phyloP scores from a whole-genome alignment of 2,329 filamentous ascomycete genomes.

The Cercospora sp. region DNA sequence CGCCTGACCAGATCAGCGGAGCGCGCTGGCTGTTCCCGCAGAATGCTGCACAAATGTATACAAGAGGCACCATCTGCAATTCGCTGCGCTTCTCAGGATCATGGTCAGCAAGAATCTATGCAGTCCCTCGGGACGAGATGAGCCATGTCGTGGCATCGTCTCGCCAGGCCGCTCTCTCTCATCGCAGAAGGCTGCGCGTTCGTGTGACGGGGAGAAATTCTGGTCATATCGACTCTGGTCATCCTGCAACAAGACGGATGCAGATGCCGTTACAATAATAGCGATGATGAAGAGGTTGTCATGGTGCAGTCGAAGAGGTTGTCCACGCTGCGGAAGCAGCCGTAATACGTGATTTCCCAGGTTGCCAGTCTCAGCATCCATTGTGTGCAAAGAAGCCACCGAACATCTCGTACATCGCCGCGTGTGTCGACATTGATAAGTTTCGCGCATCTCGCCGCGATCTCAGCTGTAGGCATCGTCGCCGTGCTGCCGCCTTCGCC shows the following conservation, averaged over 20 bases:
- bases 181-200: background rate
- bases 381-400: background rate
- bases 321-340: background rate
- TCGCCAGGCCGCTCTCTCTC: background rate
- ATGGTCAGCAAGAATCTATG: background rate
- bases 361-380: no score
- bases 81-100: background rate
- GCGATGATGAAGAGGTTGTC: background rate
- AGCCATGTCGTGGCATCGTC: background rate
- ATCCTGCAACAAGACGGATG: background rate
- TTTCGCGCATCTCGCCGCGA: background rate
- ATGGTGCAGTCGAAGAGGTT: background rate
- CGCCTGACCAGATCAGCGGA: constrained; percentile 13
- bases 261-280: background rate
- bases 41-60: constrained; percentile 3
- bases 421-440: background rate
- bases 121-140: background rate
- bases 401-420: background rate
- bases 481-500: background rate
- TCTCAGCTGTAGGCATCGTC: background rate
- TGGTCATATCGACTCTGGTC: background rate
- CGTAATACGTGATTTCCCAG: background rate
- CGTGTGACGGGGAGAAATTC: background rate
- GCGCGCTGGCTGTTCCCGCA: background rate
- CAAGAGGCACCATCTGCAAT: background rate